Evolutionary conservation across 208 protist genomes (phyloP).

Genomic region (Acanthamoeba polyphaga): DNA sequence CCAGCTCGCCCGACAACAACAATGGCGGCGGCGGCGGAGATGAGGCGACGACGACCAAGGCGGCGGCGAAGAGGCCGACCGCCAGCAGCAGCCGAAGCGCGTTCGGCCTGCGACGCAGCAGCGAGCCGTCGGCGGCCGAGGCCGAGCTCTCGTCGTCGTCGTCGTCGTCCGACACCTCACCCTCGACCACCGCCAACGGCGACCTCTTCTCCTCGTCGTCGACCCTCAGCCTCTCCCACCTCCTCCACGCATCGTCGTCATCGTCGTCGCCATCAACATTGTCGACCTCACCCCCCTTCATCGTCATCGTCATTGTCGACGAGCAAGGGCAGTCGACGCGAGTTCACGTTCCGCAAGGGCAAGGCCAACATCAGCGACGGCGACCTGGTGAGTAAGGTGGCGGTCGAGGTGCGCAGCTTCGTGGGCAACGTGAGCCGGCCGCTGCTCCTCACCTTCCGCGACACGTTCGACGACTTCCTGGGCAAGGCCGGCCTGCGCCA

Average conservation of each 20-base stretch:
- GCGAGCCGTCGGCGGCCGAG: too few relatives aligned
- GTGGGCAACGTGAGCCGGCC: background rate
- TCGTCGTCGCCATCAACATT: too few relatives aligned
- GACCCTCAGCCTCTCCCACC: too few relatives aligned
- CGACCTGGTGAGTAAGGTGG: constrained; percentile 3
- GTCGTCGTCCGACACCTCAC: too few relatives aligned
- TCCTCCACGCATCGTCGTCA: background rate
- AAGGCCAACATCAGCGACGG: background rate
- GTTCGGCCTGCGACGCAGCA: too few relatives aligned
- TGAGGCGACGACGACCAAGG: background rate
- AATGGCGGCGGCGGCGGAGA: too few relatives aligned
- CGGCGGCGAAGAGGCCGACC: background rate
- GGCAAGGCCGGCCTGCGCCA: background rate
- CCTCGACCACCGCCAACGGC: too few relatives aligned
- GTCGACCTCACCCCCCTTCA: too few relatives aligned
- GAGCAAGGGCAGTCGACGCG: background rate
- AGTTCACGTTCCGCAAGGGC: background rate
- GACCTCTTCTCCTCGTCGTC: too few relatives aligned
- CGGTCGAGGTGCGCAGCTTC: constrained; percentile 14
- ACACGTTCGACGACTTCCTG: background rate
- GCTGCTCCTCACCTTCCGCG: constrained; percentile 11
- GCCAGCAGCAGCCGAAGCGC: too few relatives aligned
- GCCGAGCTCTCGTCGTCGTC: too few relatives aligned
- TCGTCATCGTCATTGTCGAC: background rate
- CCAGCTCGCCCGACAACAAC: background rate